Base-by-base conservation (phyloP, 148 eudicot genomes). In the Chenopodium suecicum region DNA sequence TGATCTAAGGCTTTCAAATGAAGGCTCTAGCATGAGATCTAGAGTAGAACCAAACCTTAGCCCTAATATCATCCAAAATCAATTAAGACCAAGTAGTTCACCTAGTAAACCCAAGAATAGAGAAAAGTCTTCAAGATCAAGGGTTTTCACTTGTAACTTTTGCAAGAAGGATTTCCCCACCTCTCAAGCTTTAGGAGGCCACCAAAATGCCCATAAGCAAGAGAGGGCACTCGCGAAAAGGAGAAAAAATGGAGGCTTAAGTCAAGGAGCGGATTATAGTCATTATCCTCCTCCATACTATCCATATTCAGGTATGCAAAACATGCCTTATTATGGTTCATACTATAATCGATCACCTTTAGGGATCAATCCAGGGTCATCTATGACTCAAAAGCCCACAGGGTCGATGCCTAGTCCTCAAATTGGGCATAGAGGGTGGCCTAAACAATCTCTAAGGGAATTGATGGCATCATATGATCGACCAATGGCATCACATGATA, bases 201-300 rank as follows among this genome's bases (percentile, higher is more conserved):
- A 86, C 34, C 88, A 86, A 66, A 86, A 86, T 20, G 88, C 88
- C 3, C 88, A 86, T 3, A 86, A 80, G 41, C 86, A 76, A 44
- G 88, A 86, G 82, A 82, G 88, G 31, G 79, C 82, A 0, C 54
- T 86, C 0, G 80, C 81, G 1, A 86, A 83, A 32, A 83, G 52
- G 44, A 52, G 76, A 70, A 41, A 74, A 54, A 14, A 65, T 32
- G 60, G 66, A 62, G 73, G 31, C 11, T 34, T 44, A 23, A 47
- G 70, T 46, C 72, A 62, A 47, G 56, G 7, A 22, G 54, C 34
- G 16, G 17, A 32, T 17, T 63, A 60, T 5, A 44, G 37, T 74
- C 12, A 32, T 1, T 25, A 27, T 4, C 25, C 62, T 10, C 6
- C 2, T 60, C 70, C 80, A 54, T 70, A 77, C 20, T 62, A 27